phyloP scores from a whole-genome alignment of 164 flowering plant genomes.

The Magnolia changhungtana region DNA sequence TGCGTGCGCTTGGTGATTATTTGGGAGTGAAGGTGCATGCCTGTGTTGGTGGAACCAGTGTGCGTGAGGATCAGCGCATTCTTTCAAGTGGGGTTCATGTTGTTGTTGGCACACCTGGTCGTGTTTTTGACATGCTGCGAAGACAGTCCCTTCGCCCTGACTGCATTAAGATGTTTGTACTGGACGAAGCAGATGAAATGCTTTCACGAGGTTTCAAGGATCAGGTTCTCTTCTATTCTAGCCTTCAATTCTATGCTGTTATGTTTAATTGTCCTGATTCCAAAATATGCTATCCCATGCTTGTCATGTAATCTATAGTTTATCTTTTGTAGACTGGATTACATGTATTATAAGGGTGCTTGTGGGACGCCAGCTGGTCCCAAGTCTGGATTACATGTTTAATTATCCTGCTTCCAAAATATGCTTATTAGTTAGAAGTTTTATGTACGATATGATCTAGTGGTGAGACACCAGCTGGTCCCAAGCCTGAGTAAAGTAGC shows the following conservation, averaged over 20 bases:
- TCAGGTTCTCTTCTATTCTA: slow-evolving; percentile 30
- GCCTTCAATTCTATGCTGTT: neutral
- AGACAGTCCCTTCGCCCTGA: slow-evolving; percentile 59
- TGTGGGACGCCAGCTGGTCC: too few species aligned
- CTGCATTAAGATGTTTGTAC: slow-evolving; percentile 49
- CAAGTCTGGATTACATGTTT: neutral
- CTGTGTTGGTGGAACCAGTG: slow-evolving; percentile 73
- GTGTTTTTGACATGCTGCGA: slow-evolving; percentile 59
- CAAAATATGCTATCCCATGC: neutral
- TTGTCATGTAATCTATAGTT: neutral
- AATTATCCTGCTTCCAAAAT: neutral
- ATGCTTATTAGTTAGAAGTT: neutral
- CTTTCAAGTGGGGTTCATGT: slow-evolving; percentile 58
- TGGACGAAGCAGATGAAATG: slow-evolving; percentile 73
- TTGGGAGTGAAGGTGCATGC: slow-evolving; percentile 70
- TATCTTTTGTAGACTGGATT: neutral
- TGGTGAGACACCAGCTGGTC: too few species aligned
- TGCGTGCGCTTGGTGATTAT: slow-evolving; percentile 72
- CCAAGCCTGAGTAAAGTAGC: too few species aligned
- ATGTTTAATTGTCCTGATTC: neutral
- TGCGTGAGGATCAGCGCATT: slow-evolving; percentile 55
- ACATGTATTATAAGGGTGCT: neutral
- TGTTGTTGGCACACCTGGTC: slow-evolving; percentile 70
- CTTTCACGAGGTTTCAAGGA: slow-evolving; percentile 68
- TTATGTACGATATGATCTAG: too few species aligned